phyloP scores from a whole-genome alignment of 2,329 filamentous ascomycete genomes.

The Trichoderma hamatum region DNA sequence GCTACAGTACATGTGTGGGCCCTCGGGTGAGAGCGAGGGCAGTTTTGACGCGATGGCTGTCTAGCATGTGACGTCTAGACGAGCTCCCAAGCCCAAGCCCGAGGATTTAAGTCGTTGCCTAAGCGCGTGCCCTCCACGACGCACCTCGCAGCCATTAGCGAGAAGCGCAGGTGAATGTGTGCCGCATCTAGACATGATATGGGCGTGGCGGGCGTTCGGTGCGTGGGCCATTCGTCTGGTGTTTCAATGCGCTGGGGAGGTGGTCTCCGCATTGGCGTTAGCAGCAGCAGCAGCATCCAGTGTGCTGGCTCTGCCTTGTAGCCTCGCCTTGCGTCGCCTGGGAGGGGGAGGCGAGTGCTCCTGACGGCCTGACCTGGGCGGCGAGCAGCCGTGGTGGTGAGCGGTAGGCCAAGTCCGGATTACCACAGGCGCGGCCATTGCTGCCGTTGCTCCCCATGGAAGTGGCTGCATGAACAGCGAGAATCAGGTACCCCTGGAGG shows the following conservation, averaged over 20 bases:
- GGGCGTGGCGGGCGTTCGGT: background rate
- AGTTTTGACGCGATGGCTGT: background rate
- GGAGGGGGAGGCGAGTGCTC: background rate
- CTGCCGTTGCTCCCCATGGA: background rate
- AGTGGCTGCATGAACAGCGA: background rate
- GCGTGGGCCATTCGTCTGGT: background rate
- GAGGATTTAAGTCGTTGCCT: constrained; percentile 5
- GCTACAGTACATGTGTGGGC: background rate
- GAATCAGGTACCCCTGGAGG: background rate
- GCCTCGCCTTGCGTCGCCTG: background rate
- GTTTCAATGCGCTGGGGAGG: background rate
- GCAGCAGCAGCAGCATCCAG: background rate
- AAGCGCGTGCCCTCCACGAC: constrained; percentile 14
- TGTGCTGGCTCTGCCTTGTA: background rate
- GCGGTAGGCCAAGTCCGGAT: background rate
- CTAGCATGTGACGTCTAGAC: background rate
- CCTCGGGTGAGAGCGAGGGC: background rate
- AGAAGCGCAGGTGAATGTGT: constrained; percentile 10
- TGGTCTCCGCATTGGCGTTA: background rate
- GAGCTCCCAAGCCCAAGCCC: background rate
- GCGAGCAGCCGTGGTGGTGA: background rate
- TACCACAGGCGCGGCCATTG: background rate
- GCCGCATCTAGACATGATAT: background rate
- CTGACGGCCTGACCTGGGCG: background rate
- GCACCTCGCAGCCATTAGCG: background rate